These are phyloP conservation scores for Apiospora pterosperma DNA, from an alignment of 2,329 filamentous ascomycete species.

Conservation along the genomic window DNA sequence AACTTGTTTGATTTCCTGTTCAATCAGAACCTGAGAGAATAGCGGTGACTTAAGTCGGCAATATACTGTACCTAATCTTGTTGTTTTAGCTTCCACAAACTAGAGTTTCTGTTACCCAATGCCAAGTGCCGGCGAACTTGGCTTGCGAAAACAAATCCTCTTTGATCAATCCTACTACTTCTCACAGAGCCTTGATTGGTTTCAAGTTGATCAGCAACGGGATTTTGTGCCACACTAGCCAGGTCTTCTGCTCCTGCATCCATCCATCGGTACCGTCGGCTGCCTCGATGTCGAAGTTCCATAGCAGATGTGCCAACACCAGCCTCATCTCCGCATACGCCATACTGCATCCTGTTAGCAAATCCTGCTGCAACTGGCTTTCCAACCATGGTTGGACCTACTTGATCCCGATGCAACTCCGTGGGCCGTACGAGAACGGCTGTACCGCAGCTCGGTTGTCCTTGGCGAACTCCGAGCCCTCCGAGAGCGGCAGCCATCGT, in stretches of 20 bases:
- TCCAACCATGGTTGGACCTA: not conserved
- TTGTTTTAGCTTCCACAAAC: not conserved
- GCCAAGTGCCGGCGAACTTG: constrained; percentile 4
- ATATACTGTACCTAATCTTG: not conserved
- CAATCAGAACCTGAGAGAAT: not conserved
- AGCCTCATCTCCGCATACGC: constrained; percentile 37
- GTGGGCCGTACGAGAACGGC: constrained; percentile 33
- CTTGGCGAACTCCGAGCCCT: constrained; percentile 19
- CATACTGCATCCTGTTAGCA: constrained; percentile 14
- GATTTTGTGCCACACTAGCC: constrained; percentile 25
- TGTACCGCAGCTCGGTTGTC: constrained; percentile 32
- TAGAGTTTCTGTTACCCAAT: constrained; percentile 9
- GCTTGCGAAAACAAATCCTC: not conserved
- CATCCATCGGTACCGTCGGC: constrained; percentile 21
- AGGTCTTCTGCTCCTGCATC: constrained; percentile 22
- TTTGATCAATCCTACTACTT: not conserved
- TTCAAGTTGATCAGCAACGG: constrained; percentile 25
- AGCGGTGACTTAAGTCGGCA: not conserved
- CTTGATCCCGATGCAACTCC: constrained; percentile 37
- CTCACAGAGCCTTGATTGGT: not conserved
- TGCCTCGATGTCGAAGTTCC: constrained; percentile 31
- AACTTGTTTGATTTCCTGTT: not conserved
- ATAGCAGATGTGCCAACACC: constrained; percentile 31
- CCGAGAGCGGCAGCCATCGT: constrained; percentile 27
- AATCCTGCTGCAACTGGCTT: too few species aligned